A percentile compares a stretch with the other conserved stretches of the same genome.
phyloP scores from a whole-genome alignment of 2,329 filamentous ascomycete species.

The Venturiaceae sp. region DNA sequence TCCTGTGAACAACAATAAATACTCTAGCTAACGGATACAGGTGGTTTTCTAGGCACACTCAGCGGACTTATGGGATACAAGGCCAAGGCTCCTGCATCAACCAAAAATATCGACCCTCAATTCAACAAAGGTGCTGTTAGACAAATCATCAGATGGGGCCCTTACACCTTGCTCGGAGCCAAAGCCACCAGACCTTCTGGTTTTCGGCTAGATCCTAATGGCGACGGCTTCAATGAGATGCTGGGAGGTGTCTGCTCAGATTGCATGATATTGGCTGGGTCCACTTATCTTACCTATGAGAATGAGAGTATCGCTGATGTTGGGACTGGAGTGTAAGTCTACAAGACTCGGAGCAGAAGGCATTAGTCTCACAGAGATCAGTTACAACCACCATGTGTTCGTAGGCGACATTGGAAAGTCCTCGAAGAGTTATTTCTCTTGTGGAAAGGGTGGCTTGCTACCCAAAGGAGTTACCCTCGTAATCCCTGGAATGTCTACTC shows the following conservation, averaged over 20 bases:
- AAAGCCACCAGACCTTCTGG: not conserved
- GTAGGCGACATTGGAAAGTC: not conserved
- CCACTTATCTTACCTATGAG: not conserved
- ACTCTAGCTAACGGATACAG: not conserved
- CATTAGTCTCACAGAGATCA: not conserved
- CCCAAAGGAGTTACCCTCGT: not conserved
- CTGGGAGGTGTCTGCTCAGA: not conserved
- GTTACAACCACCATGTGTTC: not conserved
- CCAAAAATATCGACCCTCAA: not conserved
- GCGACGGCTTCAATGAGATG: not conserved
- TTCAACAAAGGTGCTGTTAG: not conserved
- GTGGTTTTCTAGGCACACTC: not conserved
- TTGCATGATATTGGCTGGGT: conserved; percentile 2
- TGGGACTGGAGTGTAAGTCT: not conserved
- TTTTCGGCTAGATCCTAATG: not conserved
- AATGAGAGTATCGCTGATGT: not conserved
- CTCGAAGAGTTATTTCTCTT: not conserved
- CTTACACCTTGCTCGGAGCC: not conserved
- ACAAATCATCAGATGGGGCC: conserved; percentile 4
- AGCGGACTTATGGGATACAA: not conserved
- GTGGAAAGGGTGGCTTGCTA: not conserved
- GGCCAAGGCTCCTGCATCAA: not conserved
- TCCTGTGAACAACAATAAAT: not conserved
- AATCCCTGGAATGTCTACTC: not conserved
- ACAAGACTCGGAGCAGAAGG: not conserved